Base-by-base conservation (phyloP, 2,329 filamentous ascomycete genomes). In the Magnaporthiopsis rhizophila region DNA sequence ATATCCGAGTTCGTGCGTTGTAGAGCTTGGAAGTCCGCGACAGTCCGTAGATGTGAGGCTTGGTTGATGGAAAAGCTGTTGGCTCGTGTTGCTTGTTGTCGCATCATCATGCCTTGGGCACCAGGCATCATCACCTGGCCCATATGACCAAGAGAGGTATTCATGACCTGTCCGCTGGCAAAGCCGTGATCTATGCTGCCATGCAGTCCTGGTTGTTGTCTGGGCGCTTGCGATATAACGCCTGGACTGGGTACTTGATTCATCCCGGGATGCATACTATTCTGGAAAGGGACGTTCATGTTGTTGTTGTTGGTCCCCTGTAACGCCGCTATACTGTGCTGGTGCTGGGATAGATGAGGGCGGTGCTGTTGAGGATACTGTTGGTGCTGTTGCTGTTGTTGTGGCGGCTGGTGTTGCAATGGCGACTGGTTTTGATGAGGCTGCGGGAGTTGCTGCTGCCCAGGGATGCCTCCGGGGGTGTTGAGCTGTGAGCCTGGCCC, bases 21-120 rank as follows among this genome's bases (percentile, higher is more conserved):
- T 2, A 84, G 68, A 1, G 78, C 76, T 32, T 83, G 81, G 62
- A 83, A 84, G 62, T 83, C 80, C 3, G 76, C 78, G 0, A 81
- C 77, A 1, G 79, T 79, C 60, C 77, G 75, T 65, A 81, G 72
- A 24, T 76, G 75, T 15, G 53, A 58, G 30, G 75, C 76, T 5
- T 72, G 70, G 24, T 73, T 68, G 62, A 79, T 73, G 50, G 75
- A 73, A 58, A 77, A 81, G 62, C 76, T 79, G 50, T 74, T 77
- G 1, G 75, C 65, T 28, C 78, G 72, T 58, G 78, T 76, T 2
- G 74, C 71, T 24, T 73, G 71, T 34, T 74, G 74, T 8, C 76
- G 72, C 34, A 73, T 68, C 63, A 78, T 68, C 64, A 78, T 69
- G 4, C 28, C 34, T 15, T 30, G 34, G 8, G 34, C n/a, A 28